Evolutionary conservation across 1,139 yeast species (phyloP).

Genomic region (Meyerozyma athensensis): DNA sequence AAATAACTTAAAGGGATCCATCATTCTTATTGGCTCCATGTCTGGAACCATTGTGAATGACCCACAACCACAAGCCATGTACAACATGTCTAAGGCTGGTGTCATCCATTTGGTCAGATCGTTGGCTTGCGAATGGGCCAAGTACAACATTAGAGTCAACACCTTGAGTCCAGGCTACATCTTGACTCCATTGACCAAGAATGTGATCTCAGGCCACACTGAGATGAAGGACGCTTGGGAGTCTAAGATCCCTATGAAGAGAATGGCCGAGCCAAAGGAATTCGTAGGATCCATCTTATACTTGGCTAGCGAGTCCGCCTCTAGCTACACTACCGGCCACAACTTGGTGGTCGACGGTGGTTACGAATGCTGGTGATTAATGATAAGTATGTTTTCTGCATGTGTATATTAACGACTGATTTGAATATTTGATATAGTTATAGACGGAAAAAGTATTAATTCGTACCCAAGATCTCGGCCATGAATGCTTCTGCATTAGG

Average conservation of each 20-base stretch:
- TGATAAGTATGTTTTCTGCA: not conserved
- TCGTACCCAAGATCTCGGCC: slow-evolving; percentile 33
- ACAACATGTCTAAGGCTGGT: slow-evolving; percentile 50
- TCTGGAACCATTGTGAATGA: slow-evolving; percentile 47
- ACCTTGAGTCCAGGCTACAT: slow-evolving; percentile 47
- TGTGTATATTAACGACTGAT: slow-evolving; percentile 1
- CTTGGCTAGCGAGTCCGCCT: slow-evolving; percentile 46
- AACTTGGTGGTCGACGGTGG: slow-evolving; percentile 50
- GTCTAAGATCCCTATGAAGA: slow-evolving; percentile 43
- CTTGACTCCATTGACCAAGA: slow-evolving; percentile 45
- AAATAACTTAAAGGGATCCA: slow-evolving; percentile 49
- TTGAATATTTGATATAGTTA: not conserved
- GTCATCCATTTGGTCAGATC: slow-evolving; percentile 46
- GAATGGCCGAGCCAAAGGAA: slow-evolving; percentile 51
- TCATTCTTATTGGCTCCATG: slow-evolving; percentile 46
- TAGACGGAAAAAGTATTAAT: not conserved
- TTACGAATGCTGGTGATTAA: slow-evolving; percentile 17
- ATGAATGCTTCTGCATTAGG: slow-evolving; percentile 72
- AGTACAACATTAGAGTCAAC: slow-evolving; percentile 45
- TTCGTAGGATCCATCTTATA: slow-evolving; percentile 44
- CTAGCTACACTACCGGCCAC: slow-evolving; percentile 47
- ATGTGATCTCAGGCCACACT: slow-evolving; percentile 40
- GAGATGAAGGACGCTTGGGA: slow-evolving; percentile 50
- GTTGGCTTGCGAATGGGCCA: slow-evolving; percentile 51
- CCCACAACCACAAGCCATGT: slow-evolving; percentile 48